Evolutionary conservation across 169 alveolate genomes (phyloP).

Genomic region (Cryptosporidium bovis): DNA sequence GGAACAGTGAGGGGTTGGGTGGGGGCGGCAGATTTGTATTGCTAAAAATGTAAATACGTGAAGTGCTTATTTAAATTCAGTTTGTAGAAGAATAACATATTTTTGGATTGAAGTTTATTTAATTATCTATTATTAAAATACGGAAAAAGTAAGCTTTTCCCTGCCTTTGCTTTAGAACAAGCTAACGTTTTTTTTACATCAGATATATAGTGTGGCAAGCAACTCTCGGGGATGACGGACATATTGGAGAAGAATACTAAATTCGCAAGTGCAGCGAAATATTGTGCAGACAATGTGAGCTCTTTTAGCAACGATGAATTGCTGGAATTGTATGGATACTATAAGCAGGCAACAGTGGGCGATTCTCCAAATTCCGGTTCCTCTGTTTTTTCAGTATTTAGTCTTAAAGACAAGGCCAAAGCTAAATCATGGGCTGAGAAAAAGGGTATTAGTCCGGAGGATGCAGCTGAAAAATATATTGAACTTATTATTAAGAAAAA

Average conservation of each 20-base stretch:
- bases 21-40: too few relatives aligned
- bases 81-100: too few relatives aligned
- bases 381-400: slow-evolving; percentile 85
- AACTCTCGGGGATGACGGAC: slow-evolving; percentile 20
- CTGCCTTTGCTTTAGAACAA: too few relatives aligned
- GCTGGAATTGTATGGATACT: slow-evolving; percentile 82
- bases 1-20: too few relatives aligned
- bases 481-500: slow-evolving; percentile 39
- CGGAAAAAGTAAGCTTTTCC: too few relatives aligned
- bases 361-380: slow-evolving; percentile 76
- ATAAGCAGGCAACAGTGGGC: slow-evolving; percentile 88
- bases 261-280: slow-evolving; percentile 61
- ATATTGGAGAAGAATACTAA: slow-evolving; percentile 20
- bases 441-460: slow-evolving; percentile 82
- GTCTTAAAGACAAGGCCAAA: slow-evolving; percentile 83
- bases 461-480: slow-evolving; percentile 84
- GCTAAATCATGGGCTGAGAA: slow-evolving; percentile 87
- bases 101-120: too few relatives aligned
- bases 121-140: too few relatives aligned
- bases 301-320: slow-evolving; percentile 79
- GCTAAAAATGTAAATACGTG: too few relatives aligned
- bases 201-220: too few relatives aligned
- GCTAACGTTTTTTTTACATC: too few relatives aligned
- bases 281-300: slow-evolving; percentile 57
- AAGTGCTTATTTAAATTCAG: too few relatives aligned